Conservation (phyloP, 1,139 yeast genomes). For the Candida albicans region DNA sequence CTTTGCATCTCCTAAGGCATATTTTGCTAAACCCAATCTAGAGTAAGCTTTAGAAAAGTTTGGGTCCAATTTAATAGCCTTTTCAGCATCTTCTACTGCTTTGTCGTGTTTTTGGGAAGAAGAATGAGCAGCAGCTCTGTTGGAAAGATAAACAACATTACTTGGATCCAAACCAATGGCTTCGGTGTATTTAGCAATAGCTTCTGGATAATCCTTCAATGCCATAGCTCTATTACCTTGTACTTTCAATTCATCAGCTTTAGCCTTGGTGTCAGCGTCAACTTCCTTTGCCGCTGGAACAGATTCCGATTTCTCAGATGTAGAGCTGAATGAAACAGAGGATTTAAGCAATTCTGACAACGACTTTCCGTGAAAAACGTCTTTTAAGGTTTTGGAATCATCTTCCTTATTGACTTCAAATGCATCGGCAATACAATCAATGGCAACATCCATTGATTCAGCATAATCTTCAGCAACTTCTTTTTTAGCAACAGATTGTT, state of each 20-base stretch:
- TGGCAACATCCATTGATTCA: slow-evolving; percentile 94
- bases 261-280: slow-evolving; percentile 56
- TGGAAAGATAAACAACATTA: slow-evolving; percentile 84
- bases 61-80: slow-evolving; percentile 77
- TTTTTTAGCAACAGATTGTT: slow-evolving; percentile 58
- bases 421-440: slow-evolving; percentile 89
- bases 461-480: slow-evolving; percentile 73
- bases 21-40: slow-evolving; percentile 89
- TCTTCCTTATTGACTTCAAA: slow-evolving; percentile 64
- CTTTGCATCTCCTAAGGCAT: slow-evolving; percentile 85
- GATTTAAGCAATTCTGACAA: slow-evolving; percentile 46
- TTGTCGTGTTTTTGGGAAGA: slow-evolving; percentile 69
- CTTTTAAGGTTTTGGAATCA: slow-evolving; percentile 31
- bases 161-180: slow-evolving; percentile 74
- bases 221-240: slow-evolving; percentile 95
- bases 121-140: slow-evolving; percentile 96
- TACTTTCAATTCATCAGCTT: slow-evolving; percentile 80
- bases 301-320: slow-evolving; percentile 10
- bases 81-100: slow-evolving; percentile 82
- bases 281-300: slow-evolving; percentile 38
- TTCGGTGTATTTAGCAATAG: slow-evolving; percentile 73
- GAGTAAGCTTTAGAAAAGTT: slow-evolving; percentile 90
- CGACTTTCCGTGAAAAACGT: slow-evolving; percentile 49
- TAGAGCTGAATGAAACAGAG: slow-evolving; percentile 21
- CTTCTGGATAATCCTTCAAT: slow-evolving; percentile 64